Evolutionary conservation across 2,329 filamentous ascomycete species (phyloP).

Genomic region (Calonectria hawksworthii): DNA sequence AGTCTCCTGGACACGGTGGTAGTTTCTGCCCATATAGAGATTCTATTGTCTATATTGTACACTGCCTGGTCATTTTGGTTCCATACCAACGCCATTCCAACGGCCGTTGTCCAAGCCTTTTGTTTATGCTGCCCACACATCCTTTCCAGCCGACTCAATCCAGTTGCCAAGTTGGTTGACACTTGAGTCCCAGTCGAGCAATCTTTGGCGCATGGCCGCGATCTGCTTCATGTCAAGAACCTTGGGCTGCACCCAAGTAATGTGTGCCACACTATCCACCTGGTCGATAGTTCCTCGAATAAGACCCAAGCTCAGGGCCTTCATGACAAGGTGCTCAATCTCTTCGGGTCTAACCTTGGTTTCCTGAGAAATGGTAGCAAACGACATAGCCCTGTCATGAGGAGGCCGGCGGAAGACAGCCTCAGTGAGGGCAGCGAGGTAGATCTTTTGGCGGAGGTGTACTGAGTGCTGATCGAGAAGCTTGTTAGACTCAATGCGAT

Average conservation of each 20-base stretch:
- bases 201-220: conserved; percentile 86
- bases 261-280: conserved; percentile 92
- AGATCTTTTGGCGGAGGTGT: conserved; percentile 97
- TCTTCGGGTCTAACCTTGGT: conserved; percentile 92
- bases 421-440: conserved; percentile 94
- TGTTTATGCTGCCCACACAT: conserved; percentile 89
- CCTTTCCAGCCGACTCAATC: conserved; percentile 94
- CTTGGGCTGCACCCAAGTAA: conserved; percentile 99
- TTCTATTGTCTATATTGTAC: conserved; percentile 49
- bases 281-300: conserved; percentile 95
- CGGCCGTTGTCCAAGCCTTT: conserved; percentile 6
- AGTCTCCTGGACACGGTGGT: conserved; percentile 35
- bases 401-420: conserved; percentile 95
- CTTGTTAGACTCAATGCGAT: conserved; percentile 83
- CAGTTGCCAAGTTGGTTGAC: conserved; percentile 97
- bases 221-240: conserved; percentile 97
- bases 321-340: conserved; percentile 99
- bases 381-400: conserved; percentile 95
- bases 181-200: conserved; percentile 95
- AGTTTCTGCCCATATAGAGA: conserved; percentile 39
- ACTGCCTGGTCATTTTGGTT: conserved; percentile 37
- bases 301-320: conserved; percentile 93
- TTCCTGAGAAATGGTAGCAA: conserved; percentile 88
- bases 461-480: conserved; percentile 84
- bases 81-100: conserved; percentile 17